Conservation (phyloP, 1,284 basidiomycete species). For the Malassezia nana region DNA sequence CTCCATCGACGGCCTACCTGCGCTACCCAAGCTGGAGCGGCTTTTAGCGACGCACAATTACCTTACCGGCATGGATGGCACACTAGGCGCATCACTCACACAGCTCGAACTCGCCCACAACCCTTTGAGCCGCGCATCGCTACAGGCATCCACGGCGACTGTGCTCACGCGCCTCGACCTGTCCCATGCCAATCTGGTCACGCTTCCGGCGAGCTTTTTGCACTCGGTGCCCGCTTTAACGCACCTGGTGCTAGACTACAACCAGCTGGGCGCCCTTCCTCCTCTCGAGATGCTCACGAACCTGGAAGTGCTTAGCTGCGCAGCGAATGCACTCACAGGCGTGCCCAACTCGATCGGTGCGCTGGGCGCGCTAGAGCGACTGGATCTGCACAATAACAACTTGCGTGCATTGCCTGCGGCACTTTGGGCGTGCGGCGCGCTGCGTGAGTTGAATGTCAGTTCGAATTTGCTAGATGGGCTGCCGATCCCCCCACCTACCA, state of each 20-base stretch:
- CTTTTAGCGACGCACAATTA: slow-evolving; percentile 42
- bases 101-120: slow-evolving; percentile 40
- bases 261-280: slow-evolving; percentile 75
- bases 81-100: slow-evolving; percentile 24
- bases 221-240: slow-evolving; percentile 31
- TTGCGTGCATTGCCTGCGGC: slow-evolving; percentile 64
- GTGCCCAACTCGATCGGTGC: slow-evolving; percentile 70
- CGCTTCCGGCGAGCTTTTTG: slow-evolving; percentile 58
- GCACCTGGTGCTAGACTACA: slow-evolving; percentile 38
- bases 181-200: slow-evolving; percentile 79
- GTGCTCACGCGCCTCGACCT: slow-evolving; percentile 73
- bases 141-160: slow-evolving; percentile 52
- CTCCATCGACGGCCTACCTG: slow-evolving; percentile 32
- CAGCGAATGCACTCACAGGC: slow-evolving; percentile 73
- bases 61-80: slow-evolving; percentile 36
- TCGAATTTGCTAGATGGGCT: slow-evolving; percentile 75
- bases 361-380: slow-evolving; percentile 63
- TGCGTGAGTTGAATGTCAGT: slow-evolving; percentile 71
- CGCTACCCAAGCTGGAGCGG: slow-evolving; percentile 30
- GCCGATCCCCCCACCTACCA: slow-evolving; percentile 54
- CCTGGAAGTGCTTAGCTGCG: slow-evolving; percentile 69
- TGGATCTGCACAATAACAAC: slow-evolving; percentile 88
- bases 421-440: slow-evolving; percentile 73
- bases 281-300: slow-evolving; percentile 65
- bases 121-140: slow-evolving; percentile 34